Evolutionary conservation across 257 asterid species (phyloP).

Genomic region (Solanum lycopersicoides): DNA sequence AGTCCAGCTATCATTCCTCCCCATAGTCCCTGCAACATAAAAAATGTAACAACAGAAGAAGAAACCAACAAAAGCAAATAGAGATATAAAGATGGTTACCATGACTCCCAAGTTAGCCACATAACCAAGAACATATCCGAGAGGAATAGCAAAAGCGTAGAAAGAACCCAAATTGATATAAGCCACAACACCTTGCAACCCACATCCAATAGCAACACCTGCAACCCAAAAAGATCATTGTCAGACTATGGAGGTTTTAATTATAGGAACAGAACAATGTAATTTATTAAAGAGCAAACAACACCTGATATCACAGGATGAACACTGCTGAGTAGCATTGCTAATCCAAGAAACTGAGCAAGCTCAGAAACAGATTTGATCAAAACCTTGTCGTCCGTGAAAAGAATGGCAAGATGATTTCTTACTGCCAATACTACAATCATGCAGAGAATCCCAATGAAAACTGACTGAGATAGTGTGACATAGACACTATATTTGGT

Average conservation of each 20-base stretch:
- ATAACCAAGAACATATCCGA: slow-evolving; percentile 60
- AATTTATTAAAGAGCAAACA: neutral
- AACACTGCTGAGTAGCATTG: slow-evolving; percentile 49
- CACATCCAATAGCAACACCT: slow-evolving; percentile 85
- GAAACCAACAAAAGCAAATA: no score
- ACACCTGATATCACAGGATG: slow-evolving; percentile 57
- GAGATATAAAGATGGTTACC: slow-evolving; percentile 14
- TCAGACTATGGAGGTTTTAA: neutral
- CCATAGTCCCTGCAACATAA: slow-evolving; percentile 53
- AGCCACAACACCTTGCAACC: slow-evolving; percentile 82
- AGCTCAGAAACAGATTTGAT: slow-evolving; percentile 29
- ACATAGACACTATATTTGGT: slow-evolving; percentile 41
- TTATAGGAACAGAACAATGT: no score
- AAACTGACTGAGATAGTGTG: slow-evolving; percentile 22
- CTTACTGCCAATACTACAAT: slow-evolving; percentile 31
- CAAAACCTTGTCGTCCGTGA: slow-evolving; percentile 30
- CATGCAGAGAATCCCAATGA: slow-evolving; percentile 34
- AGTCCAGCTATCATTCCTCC: slow-evolving; percentile 71
- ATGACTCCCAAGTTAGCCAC: slow-evolving; percentile 41
- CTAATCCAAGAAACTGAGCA: slow-evolving; percentile 28
- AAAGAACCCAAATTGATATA: slow-evolving; percentile 63
- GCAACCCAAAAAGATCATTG: neutral
- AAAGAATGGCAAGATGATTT: slow-evolving; percentile 35
- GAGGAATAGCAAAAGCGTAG: slow-evolving; percentile 54
- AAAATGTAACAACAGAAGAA: no score